Base-by-base conservation (phyloP, 2,329 filamentous ascomycete genomes). In the Clarireedia paspali region DNA sequence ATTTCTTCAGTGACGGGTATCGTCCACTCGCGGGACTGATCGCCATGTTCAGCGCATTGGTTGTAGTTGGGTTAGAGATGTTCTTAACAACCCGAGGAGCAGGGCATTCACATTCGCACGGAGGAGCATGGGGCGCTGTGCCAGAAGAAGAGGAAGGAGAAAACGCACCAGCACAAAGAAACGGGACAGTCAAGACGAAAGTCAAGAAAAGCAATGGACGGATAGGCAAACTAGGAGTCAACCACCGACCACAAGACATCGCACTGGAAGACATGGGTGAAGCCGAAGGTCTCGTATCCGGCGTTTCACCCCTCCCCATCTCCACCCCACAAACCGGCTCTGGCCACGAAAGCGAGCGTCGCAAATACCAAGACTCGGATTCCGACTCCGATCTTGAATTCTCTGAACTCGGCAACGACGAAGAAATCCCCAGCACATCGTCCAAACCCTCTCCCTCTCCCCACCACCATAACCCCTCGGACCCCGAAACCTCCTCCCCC, bases 51-150 rank as follows among this genome's bases (percentile, higher is more conserved):
- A 84, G 88, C 10, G 88, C 89, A n/a, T 77, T 95, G 57, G 74
- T 88, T 4, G 91, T 96, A 3, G 89, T 95, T 6, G 81, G 83
- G 2, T 80, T 96, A 52, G 92, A 97, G 71, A 95, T 94, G 73
- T 90, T 91, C 69, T 85, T 97, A 63, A 91, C 90, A 0, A 87
- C 85, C 2, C 73, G 82, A 55, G 83, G 83, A 45, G 83, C 82
- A 1, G 76, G 80, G 1, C 83, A 83, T 64, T 80, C 79, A 1
- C 80, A 85, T 64, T 77, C 79, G 1, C 82, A 84, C 61, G 70
- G 62, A 24, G 63, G 58, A 9, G 50, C 50, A 24, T 70, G 67
- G 67, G 66, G 67, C 47, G 48, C 57, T 12, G 54, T 66, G 34
- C 56, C 62, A 10, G 59, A 60, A 3, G 60, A 45, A 53, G 63